These are phyloP conservation scores for Arachnopeziza araneosa DNA, from an alignment of 2,329 filamentous ascomycete species.

Conservation along the genomic window DNA sequence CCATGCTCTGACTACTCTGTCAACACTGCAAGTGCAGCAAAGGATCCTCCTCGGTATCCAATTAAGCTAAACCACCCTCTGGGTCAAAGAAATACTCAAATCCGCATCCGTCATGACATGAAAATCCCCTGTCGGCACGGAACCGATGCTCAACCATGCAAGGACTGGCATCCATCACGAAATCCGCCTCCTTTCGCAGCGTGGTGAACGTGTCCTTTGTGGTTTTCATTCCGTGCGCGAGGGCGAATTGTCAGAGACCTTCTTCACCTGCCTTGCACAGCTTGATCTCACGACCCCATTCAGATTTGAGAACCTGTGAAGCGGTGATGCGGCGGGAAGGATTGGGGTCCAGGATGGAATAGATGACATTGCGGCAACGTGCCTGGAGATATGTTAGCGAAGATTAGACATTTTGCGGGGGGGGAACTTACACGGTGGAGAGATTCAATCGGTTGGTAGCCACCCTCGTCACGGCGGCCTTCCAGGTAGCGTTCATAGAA, in stretches of 20 bases:
- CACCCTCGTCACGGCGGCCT: constrained; percentile 87
- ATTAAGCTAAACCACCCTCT: background rate
- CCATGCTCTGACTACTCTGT: no score
- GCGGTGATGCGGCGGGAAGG: constrained; percentile 88
- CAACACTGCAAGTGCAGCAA: background rate
- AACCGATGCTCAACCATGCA: background rate
- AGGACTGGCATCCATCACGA: constrained; percentile 3
- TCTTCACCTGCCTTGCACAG: constrained; percentile 95
- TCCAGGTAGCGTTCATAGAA: constrained; percentile 94
- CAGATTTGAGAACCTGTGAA: constrained; percentile 93
- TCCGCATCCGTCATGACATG: background rate
- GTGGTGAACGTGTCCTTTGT: constrained; percentile 8
- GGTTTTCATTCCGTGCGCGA: constrained; percentile 12
- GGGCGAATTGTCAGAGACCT: constrained; percentile 59
- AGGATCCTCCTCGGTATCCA: no score
- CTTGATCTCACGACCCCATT: constrained; percentile 98
- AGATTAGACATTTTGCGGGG: constrained; percentile 1
- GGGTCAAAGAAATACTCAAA: background rate
- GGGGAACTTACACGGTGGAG: constrained; percentile 73
- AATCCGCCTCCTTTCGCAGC: constrained; percentile 11
- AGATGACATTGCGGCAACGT: constrained; percentile 96
- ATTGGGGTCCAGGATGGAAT: constrained; percentile 95
- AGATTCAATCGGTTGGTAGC: constrained; percentile 93
- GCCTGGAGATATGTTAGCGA: constrained; percentile 50
- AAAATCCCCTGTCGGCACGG: background rate